phyloP scores from a whole-genome alignment of 768 basidiomycete genomes.

The Piloderma croceum region DNA sequence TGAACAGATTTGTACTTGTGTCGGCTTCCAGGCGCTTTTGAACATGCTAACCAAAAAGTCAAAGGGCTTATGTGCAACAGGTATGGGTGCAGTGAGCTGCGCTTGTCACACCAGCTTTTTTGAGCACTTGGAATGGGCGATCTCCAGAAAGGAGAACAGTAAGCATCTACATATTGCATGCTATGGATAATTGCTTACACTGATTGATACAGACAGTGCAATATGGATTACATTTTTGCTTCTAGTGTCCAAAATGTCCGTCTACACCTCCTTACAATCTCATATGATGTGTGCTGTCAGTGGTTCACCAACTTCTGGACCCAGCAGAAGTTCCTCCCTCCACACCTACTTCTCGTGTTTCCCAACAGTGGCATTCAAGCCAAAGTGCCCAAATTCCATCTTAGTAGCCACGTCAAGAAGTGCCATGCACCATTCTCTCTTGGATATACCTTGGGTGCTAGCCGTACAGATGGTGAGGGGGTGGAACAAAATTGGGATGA shows the following conservation, averaged over 20 bases:
- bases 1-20: conserved; percentile 17
- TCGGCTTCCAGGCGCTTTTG: conserved; percentile 5
- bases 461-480: background rate
- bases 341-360: background rate
- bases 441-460: background rate
- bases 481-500: background rate
- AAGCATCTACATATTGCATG: background rate
- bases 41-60: conserved; percentile 8
- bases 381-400: background rate
- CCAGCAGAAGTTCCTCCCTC: conserved; percentile 3
- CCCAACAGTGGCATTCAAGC: background rate
- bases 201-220: conserved; percentile 22
- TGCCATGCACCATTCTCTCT: background rate
- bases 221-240: conserved; percentile 33
- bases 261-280: background rate
- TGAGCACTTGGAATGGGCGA: conserved; percentile 18
- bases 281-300: conserved; percentile 24
- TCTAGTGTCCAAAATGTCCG: conserved; percentile 8
- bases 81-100: conserved; percentile 17
- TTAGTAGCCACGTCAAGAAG: background rate
- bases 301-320: conserved; percentile 15
- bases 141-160: conserved; percentile 22
- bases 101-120: conserved; percentile 12
- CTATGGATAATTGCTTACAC: background rate
- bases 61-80: conserved; percentile 16